phyloP scores from a whole-genome alignment of 768 basidiomycete genomes.

The Punctularia strigosozonata region DNA sequence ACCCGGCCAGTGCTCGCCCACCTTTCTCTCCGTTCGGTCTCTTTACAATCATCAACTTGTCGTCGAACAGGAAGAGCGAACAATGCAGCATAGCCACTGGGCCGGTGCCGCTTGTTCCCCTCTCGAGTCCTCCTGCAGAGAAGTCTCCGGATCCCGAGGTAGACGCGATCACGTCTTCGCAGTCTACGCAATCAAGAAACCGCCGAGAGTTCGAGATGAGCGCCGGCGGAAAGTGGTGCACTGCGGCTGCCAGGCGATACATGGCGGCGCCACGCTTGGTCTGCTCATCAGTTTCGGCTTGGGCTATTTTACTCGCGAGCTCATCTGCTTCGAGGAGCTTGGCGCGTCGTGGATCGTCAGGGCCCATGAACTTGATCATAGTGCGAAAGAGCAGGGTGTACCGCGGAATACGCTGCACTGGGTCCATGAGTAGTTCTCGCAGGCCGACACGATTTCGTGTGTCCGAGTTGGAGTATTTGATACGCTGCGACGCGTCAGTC shows the following conservation, averaged over 20 bases:
- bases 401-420: slow-evolving; percentile 89
- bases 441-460: slow-evolving; percentile 74
- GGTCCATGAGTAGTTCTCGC: slow-evolving; percentile 90
- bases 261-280: slow-evolving; percentile 84
- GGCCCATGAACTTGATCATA: slow-evolving; percentile 85
- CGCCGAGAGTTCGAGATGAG: slow-evolving; percentile 83
- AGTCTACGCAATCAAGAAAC: slow-evolving; percentile 88
- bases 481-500: slow-evolving; percentile 37
- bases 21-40: slow-evolving; percentile 70
- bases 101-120: slow-evolving; percentile 23
- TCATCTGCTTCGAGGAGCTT: slow-evolving; percentile 79
- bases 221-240: slow-evolving; percentile 85
- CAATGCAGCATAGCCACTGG: slow-evolving; percentile 51
- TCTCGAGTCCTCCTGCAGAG: no score
- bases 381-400: slow-evolving; percentile 88
- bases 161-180: slow-evolving; percentile 58
- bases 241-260: slow-evolving; percentile 71
- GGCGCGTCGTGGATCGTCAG: slow-evolving; percentile 62
- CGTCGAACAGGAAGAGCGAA: slow-evolving; percentile 88
- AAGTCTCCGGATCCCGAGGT: slow-evolving; percentile 25
- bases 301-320: slow-evolving; percentile 82
- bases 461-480: slow-evolving; percentile 76
- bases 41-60: slow-evolving; percentile 87
- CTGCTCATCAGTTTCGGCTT: slow-evolving; percentile 84
- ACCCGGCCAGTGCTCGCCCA: slow-evolving; percentile 57